Base-by-base conservation (phyloP, 148 eudicot genomes). In the Arbutus unedo region DNA sequence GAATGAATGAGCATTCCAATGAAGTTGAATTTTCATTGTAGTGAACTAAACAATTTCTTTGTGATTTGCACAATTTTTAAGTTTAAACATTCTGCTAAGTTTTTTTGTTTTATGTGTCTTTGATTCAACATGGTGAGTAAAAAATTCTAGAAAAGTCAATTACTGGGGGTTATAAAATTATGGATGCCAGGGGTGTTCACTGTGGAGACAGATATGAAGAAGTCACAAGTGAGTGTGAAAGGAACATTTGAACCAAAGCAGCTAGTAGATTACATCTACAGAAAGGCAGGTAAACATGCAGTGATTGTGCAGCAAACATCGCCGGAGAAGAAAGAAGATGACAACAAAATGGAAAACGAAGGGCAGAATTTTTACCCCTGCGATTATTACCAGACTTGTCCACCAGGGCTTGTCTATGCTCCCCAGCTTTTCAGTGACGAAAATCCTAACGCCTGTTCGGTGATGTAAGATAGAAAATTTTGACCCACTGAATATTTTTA, bases 371-470 rank as follows among this genome's bases (percentile, higher is more conserved):
- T 72, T 18, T 16, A 59, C 10, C 55, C 31, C 18, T 48, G 38
- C 19, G 19, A 4, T 6, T 59, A 59, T 59, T 80, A 64, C 81
- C 76, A 51, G 31, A 83, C 81, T 51, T 49, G 56, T 72, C 82
- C 84, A 9, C 64, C 75, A 1, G 84, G 85, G 1, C 76, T 87
- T 15, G 76, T 84, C 10, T 81, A 83, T 10, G 89, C 85, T 5
- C 83, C 90, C 57, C 86, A 90, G 16, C 19, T 90, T 21, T 82
- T 90, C 41, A 91, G 83, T 79, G 94, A 91, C 21, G 94, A 91
- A 59, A 87, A 87, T 75, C 82, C 89, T 2, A 83, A 88, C 83
- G 82, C 86, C 8, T 91, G 92, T 54, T 86, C 84, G 5, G 55
- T 88, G 0, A 88, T 91, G 91, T 91, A 79, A 79, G 78, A 81